These are phyloP conservation scores for Polyplosphaeria fusca DNA, from an alignment of 495 filamentous ascomycete species.

Conservation along the genomic window DNA sequence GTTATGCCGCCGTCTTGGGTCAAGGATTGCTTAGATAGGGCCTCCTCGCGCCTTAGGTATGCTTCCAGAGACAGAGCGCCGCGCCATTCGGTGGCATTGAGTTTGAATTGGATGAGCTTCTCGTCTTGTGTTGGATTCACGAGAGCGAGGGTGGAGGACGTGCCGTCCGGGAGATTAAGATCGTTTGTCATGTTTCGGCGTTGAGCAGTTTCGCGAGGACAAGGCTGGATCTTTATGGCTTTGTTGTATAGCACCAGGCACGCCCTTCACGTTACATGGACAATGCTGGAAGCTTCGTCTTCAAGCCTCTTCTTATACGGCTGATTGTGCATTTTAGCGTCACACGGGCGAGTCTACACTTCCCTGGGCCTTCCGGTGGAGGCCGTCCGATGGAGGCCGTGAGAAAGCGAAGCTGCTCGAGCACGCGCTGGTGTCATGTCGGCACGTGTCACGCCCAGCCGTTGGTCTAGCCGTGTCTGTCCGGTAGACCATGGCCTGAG, in stretches of 20 bases:
- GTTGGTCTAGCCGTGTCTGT: too few species aligned
- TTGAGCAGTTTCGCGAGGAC: neutral
- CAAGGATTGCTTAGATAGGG: conserved; percentile 63
- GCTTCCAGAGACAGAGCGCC: conserved; percentile 59
- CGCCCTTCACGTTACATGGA: neutral
- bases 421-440: neutral
- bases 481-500: too few species aligned
- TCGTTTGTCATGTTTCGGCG: conserved; percentile 12
- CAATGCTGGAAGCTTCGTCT: too few species aligned
- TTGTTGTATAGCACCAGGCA: neutral
- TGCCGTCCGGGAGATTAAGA: conserved; percentile 50
- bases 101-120: conserved; percentile 57
- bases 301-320: neutral
- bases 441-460: too few species aligned
- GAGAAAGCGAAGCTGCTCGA: conserved; percentile 2
- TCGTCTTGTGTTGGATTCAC: conserved; percentile 66
- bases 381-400: neutral
- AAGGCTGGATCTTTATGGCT: neutral
- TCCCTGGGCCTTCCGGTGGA: neutral
- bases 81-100: conserved; percentile 72
- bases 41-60: conserved; percentile 76
- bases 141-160: conserved; percentile 62
- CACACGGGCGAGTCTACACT: too few species aligned
- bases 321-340: neutral
- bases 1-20: conserved; percentile 72